A percentile compares a stretch with the other conserved stretches of the same genome.
Conservation (phyloP, 2,329 filamentous ascomycete species). For the Orbilia oligospora region DNA sequence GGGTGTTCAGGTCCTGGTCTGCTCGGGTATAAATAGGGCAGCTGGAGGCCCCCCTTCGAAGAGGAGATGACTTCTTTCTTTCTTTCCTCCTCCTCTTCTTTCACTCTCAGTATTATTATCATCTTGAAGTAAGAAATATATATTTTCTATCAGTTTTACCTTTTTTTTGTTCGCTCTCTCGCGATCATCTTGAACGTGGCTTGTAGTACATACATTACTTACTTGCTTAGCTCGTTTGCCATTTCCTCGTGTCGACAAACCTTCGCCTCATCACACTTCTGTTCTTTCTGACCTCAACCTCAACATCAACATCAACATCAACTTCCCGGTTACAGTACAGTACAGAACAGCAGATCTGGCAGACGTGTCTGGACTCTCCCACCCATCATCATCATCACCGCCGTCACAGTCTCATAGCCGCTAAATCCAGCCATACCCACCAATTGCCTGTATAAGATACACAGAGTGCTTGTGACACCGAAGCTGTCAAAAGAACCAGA, state of each 20-base stretch:
- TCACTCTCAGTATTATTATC: not conserved
- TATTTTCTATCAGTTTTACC: constrained; percentile 7
- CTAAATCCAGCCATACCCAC: no score
- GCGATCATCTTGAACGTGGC: constrained; percentile 14
- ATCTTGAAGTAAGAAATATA: not conserved
- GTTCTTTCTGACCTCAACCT: not conserved
- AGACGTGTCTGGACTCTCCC: not conserved
- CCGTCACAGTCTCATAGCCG: no score
- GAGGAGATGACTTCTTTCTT: constrained; percentile 5
- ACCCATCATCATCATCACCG: no score
- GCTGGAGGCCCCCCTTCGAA: constrained; percentile 37
- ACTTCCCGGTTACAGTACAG: no score
- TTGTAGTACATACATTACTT: not conserved
- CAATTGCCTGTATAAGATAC: no score
- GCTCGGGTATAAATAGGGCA: constrained; percentile 60
- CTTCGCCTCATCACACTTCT: not conserved
- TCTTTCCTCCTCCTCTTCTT: constrained; percentile 30
- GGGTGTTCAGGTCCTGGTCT: constrained; percentile 53
- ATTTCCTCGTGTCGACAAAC: constrained; percentile 15
- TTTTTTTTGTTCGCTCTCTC: not conserved
- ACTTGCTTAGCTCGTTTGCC: constrained; percentile 2
- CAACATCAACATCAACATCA: no score
- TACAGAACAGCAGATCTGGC: no score
- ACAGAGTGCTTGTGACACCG: not conserved
- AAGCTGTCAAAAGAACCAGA: constrained; percentile 4